Evolutionary conservation across 192 early-diverging fungal species (phyloP).

Genomic region (Coemansia sp.): DNA sequence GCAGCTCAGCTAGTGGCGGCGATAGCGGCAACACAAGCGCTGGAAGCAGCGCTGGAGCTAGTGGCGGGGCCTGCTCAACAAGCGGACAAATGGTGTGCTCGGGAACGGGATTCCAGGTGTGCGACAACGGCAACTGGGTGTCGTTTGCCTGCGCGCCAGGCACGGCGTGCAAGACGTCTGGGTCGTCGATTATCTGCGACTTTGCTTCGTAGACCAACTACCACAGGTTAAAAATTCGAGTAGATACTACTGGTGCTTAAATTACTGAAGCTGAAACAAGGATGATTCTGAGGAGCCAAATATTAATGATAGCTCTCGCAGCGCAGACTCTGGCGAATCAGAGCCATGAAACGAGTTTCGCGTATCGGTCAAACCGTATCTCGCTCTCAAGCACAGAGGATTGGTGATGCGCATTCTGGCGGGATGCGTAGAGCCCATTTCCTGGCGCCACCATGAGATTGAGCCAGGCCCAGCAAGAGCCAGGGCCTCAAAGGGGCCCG

Average conservation of each 20-base stretch:
- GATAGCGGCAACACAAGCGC: not conserved
- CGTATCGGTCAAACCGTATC: conserved; percentile 72
- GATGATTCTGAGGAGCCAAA: conserved; percentile 38
- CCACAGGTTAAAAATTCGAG: too few relatives aligned
- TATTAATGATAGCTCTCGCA: conserved; percentile 60
- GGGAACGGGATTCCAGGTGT: conserved; percentile 18
- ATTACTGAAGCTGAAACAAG: not conserved
- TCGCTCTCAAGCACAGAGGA: conserved; percentile 58
- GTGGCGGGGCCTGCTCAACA: not conserved
- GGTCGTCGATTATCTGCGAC: conserved; percentile 21
- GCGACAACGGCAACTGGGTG: conserved; percentile 18
- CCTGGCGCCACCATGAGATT: conserved; percentile 60
- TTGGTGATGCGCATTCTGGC: conserved; percentile 61
- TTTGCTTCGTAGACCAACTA: conserved; percentile 4
- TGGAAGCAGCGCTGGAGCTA: not conserved
- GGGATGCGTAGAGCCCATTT: conserved; percentile 71
- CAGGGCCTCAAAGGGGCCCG: conserved; percentile 63
- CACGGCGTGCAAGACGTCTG: conserved; percentile 17
- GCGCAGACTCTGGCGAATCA: conserved; percentile 61
- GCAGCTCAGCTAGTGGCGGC: not conserved
- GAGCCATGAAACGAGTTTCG: conserved; percentile 77
- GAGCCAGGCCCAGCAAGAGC: conserved; percentile 61
- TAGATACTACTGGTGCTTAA: too few relatives aligned
- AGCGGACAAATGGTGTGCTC: conserved; percentile 13
- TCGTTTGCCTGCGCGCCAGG: conserved; percentile 10